Evolutionary conservation across 2,329 filamentous ascomycete genomes (phyloP), one percentile per base, ranked within the genome.

Genomic region (Colletotrichum cereale): DNA sequence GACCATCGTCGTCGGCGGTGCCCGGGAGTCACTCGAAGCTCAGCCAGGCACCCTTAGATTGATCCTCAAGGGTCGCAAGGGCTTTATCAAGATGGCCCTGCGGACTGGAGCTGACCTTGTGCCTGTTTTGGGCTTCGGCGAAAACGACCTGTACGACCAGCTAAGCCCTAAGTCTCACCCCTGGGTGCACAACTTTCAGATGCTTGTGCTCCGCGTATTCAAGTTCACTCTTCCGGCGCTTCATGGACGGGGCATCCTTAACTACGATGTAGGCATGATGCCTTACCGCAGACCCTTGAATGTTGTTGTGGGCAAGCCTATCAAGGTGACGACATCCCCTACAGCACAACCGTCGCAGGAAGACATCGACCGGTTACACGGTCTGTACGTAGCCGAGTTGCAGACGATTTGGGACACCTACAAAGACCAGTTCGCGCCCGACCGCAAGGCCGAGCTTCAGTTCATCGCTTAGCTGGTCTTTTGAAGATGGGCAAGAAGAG

Each of bases 191-290:
- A 91, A 90, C 78, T 82, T 93, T 47, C 96, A 99, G 82, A 90
- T 97, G 84, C 83, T 95, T 36, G 85, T 97, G 67, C 96, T 98
- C 82, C 93, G 92, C 75, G 85, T 92, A 7, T 90, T 97, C 86
- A 97, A 97, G 62, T 99, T 98, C 77, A 98, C 96, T 0, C 87
- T 98, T 14, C 95, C 96, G 0, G 88, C 97, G 36, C 92, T 98
- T 77, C 95, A 97, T 80, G 96, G 95, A 3, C 85, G 95, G 34
- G 96, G 96, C 16, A 91, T 98, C 50, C 97, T 98, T 84, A 99
- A 99, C 81, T 98, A 99, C 79, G 96, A 99, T 80, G 94, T 98
- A 18, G 96, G 96, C 5, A 84, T 98, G 77, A 95, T 98, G 93
- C 96, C 96, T 0, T 98, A 98, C 80, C 90, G 96, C 16, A 87